A percentile compares a stretch with the other conserved stretches of the same genome.
Conservation (phyloP, 495 filamentous ascomycete genomes). For the Xylaria curta region DNA sequence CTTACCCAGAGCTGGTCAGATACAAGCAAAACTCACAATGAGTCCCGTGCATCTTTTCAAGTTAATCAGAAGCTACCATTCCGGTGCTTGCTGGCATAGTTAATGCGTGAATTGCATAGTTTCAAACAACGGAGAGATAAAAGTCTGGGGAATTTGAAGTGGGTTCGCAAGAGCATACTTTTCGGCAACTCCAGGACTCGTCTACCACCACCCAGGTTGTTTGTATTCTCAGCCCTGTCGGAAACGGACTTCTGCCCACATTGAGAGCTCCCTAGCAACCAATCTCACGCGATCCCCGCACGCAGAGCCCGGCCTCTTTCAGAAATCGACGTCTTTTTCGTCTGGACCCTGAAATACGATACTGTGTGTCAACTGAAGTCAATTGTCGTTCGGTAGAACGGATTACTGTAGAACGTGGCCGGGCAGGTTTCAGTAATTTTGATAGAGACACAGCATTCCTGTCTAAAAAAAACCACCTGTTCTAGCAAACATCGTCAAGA, state of each 20-base stretch:
- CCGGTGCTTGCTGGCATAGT: background rate
- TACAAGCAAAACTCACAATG: background rate
- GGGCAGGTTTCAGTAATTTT: constrained; percentile 3
- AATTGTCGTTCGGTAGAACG: constrained; percentile 5
- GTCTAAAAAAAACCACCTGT: constrained; percentile 4
- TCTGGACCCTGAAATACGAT: constrained; percentile 21
- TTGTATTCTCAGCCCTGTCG: constrained; percentile 27
- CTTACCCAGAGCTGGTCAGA: background rate
- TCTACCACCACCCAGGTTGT: background rate
- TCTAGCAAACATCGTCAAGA: background rate
- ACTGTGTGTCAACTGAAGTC: constrained; percentile 7
- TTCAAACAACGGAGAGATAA: constrained; percentile 16
- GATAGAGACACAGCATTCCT: constrained; percentile 26
- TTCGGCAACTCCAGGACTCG: constrained; percentile 20
- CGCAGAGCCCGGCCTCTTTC: constrained; percentile 9
- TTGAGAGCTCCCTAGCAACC: constrained; percentile 17
- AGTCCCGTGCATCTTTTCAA: background rate
- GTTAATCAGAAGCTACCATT: constrained; percentile 10
- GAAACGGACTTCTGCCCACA: constrained; percentile 13
- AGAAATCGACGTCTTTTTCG: background rate
- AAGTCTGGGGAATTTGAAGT: constrained; percentile 16
- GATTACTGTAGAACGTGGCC: constrained; percentile 17
- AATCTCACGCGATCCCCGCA: constrained; percentile 11
- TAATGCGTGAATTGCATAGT: constrained; percentile 16
- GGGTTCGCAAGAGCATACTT: background rate